Evolutionary conservation across 1,139 yeast genomes (phyloP), one percentile per base, ranked within the genome.

Genomic region (Pichia sp.): DNA sequence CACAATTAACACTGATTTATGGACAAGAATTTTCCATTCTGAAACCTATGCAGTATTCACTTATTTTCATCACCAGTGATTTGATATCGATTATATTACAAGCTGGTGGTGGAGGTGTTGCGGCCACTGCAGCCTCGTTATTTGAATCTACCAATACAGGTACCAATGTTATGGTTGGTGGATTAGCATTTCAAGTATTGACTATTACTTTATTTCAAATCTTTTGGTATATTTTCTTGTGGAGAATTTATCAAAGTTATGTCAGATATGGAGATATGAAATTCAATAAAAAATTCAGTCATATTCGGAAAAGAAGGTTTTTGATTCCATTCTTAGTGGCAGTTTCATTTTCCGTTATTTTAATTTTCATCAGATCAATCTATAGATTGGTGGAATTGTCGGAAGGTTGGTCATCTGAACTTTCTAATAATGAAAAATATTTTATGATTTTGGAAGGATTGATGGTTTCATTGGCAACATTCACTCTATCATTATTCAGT

Each of bases 21-120:
- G 95, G 96, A 7, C 70, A 78, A 43, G 65, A 72, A 37, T 82
- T 70, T 58, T 80, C 94, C 1, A 60, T 76, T 0, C 65, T 90
- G 50, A 77, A 75, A 55, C 96, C 97, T 4, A 79, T 85, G 81
- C 75, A 77, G 65, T 90, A 89, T 64, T 96, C 90, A 59, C 71
- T 86, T 12, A 60, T 85, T 9, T 63, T 63, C 45, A 56, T 62
- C 11, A 12, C 53, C n/a, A 57, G 62, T 48, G 67, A 63, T 53
- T 18, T 61, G 8, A 53, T 60, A 10, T 81, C 96, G 1, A 72
- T 90, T 52, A 65, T 83, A 14, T 66, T 90, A 33, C 97, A 90
- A 64, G 96, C 88, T 6, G 80, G 75, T 22, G 97, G 96, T 33
- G 89, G 88, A 47, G 96, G 91, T 51, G 77, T 83, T 56, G 83